Conservation (phyloP, 2,329 filamentous ascomycete species). For the Penicillium sp. region DNA sequence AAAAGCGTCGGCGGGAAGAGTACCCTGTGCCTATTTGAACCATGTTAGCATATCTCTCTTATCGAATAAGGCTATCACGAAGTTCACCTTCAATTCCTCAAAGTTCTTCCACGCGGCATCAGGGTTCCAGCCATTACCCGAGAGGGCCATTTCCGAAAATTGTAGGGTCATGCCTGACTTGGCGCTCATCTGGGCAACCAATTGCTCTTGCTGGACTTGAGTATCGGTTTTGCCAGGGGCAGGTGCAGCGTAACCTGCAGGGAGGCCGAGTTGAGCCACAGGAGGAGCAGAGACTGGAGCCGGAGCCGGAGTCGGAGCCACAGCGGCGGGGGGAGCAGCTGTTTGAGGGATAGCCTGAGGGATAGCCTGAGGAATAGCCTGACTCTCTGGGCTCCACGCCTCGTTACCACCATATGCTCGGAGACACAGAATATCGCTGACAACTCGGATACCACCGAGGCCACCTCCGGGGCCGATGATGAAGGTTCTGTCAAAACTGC, state of each 20-base stretch:
- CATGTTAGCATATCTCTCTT: conserved; percentile 17
- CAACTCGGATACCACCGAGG: conserved; percentile 63
- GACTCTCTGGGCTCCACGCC: conserved; percentile 47
- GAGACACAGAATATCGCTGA: conserved; percentile 73
- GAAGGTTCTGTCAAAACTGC: conserved; percentile 79
- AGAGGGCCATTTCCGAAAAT: conserved; percentile 76
- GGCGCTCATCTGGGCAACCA: conserved; percentile 65
- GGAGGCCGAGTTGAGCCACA: conserved; percentile 27
- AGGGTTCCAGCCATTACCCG: conserved; percentile 74
- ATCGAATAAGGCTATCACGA: background rate
- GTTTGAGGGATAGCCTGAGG: conserved; percentile 16
- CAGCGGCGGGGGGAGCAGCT: conserved; percentile 12
- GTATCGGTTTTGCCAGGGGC: conserved; percentile 44
- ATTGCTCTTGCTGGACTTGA: conserved; percentile 62
- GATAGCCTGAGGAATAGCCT: conserved; percentile 25
- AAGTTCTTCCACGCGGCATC: conserved; percentile 71
- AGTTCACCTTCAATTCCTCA: conserved; percentile 64
- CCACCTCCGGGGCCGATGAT: conserved; percentile 70
- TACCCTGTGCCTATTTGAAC: conserved; percentile 29
- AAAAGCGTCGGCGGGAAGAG: conserved; percentile 52
- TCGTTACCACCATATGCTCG: conserved; percentile 60
- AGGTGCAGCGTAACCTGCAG: conserved; percentile 40
- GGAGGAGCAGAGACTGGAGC: conserved; percentile 24
- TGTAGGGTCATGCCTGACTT: conserved; percentile 75
- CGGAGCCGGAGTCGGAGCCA: conserved; percentile 20